A percentile compares a stretch with the other conserved stretches of the same genome.
Conservation (phyloP, 768 basidiomycete species). For the Rhizopogon salebrosus region DNA sequence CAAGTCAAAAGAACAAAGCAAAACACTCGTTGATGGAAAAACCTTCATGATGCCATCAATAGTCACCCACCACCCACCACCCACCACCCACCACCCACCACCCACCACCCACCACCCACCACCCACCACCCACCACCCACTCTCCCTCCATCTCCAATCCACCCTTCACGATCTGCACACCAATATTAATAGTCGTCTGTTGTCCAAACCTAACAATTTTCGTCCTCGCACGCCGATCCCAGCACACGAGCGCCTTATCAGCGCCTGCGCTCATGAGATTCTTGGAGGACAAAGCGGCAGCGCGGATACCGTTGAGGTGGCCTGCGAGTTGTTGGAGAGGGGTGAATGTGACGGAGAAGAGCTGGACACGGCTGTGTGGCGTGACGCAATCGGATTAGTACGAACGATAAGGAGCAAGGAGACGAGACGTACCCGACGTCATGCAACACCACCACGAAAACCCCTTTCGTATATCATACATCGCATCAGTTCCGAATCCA, state of each 20-base stretch:
- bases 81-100: too few species aligned
- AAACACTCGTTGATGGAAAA: slow-evolving; percentile 80
- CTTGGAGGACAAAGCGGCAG: slow-evolving; percentile 79
- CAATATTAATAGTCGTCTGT: slow-evolving; percentile 88
- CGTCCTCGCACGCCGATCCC: slow-evolving; percentile 85
- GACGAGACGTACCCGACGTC: slow-evolving; percentile 75
- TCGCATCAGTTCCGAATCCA: slow-evolving; percentile 3
- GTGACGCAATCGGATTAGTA: too few species aligned
- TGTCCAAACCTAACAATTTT: slow-evolving; percentile 91
- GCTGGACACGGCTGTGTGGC: slow-evolving; percentile 66
- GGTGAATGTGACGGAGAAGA: slow-evolving; percentile 83
- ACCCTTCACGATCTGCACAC: slow-evolving; percentile 69
- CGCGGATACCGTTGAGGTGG: slow-evolving; percentile 85
- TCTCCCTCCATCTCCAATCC: slow-evolving; percentile 52
- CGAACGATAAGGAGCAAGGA: background rate
- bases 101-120: too few species aligned
- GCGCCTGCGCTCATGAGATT: slow-evolving; percentile 83
- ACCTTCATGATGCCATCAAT: slow-evolving; percentile 89
- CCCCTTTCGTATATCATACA: slow-evolving; percentile 53
- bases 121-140: slow-evolving; percentile 80
- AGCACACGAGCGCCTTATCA: slow-evolving; percentile 71
- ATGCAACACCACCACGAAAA: slow-evolving; percentile 89
- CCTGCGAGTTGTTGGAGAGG: slow-evolving; percentile 81
- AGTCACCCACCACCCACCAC: too few species aligned
- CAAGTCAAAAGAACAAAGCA: slow-evolving; percentile 19